These are phyloP conservation scores for Mycena chlorophos DNA, from an alignment of 768 basidiomycete genomes.

Conservation along the genomic window DNA sequence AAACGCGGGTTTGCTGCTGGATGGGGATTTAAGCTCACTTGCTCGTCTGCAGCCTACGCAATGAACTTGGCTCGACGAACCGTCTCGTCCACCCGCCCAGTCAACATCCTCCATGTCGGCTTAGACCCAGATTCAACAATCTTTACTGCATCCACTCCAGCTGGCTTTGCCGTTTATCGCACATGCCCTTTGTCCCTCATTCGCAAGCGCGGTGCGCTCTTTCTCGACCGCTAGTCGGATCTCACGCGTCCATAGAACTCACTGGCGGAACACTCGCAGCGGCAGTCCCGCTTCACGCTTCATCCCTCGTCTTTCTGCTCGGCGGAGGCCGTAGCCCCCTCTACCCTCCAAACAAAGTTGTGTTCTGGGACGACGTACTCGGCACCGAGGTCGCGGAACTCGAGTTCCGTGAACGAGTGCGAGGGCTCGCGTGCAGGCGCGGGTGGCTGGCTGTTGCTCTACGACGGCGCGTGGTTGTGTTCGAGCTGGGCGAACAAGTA, in stretches of 20 bases:
- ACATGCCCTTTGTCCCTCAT: constrained; percentile 74
- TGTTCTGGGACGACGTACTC: constrained; percentile 82
- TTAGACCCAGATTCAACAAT: constrained; percentile 81
- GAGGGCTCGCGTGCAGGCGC: constrained; percentile 76
- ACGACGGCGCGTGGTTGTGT: constrained; percentile 76
- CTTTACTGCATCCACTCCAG: constrained; percentile 77
- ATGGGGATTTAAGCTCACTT: neutral
- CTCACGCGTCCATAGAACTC: constrained; percentile 53
- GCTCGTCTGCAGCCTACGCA: constrained; percentile 23
- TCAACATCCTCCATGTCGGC: constrained; percentile 73
- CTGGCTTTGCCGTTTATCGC: constrained; percentile 82
- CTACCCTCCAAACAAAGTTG: constrained; percentile 90
- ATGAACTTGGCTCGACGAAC: constrained; percentile 90
- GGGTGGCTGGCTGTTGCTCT: constrained; percentile 85
- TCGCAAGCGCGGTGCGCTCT: constrained; percentile 71
- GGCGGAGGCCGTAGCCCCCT: constrained; percentile 87
- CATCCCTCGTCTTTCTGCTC: constrained; percentile 81
- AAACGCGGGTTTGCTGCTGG: neutral
- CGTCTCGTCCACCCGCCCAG: constrained; percentile 73
- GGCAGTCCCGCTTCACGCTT: constrained; percentile 75
- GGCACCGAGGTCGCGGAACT: constrained; percentile 83
- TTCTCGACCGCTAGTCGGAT: constrained; percentile 15
- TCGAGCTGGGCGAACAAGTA: constrained; percentile 64
- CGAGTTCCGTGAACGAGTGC: constrained; percentile 83
- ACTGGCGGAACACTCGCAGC: constrained; percentile 76